Conservation (phyloP, 257 asterid species). For the Apocynum venetum region DNA sequence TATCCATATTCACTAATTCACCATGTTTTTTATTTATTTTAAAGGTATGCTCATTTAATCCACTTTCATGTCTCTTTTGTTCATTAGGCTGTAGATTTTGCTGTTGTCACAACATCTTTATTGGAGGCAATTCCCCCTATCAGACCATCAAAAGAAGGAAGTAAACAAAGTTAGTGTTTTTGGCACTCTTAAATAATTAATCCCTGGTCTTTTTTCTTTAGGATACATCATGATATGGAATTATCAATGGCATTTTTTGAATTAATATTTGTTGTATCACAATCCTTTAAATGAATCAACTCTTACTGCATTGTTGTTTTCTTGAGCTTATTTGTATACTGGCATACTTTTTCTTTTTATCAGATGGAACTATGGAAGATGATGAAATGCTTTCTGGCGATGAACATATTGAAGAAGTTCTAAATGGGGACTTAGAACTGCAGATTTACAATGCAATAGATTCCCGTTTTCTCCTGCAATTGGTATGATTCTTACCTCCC, state of each 20-base stretch:
- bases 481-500: constrained; percentile 42
- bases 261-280: not conserved
- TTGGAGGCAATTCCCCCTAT: constrained; percentile 79
- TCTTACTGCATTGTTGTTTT: constrained; percentile 5
- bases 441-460: constrained; percentile 72
- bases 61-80: constrained; percentile 9
- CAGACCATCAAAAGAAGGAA: constrained; percentile 48
- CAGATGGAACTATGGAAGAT: constrained; percentile 54
- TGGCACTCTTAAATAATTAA: constrained; percentile 8
- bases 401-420: constrained; percentile 39
- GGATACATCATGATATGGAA: not conserved
- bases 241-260: not conserved
- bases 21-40: not conserved
- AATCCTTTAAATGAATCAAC: not conserved
- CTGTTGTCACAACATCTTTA: constrained; percentile 61
- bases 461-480: constrained; percentile 69
- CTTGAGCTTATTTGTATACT: not conserved
- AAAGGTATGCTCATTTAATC: not conserved
- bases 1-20: not conserved
- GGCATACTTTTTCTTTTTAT: constrained; percentile 5
- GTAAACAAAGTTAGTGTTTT: constrained; percentile 39
- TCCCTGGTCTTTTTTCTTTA: not conserved
- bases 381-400: constrained; percentile 71
- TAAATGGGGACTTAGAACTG: constrained; percentile 64
- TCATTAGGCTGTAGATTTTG: constrained; percentile 82